These are phyloP conservation scores for Epichloe festucae DNA, from an alignment of 2,329 filamentous ascomycete species.

Conservation along the genomic window DNA sequence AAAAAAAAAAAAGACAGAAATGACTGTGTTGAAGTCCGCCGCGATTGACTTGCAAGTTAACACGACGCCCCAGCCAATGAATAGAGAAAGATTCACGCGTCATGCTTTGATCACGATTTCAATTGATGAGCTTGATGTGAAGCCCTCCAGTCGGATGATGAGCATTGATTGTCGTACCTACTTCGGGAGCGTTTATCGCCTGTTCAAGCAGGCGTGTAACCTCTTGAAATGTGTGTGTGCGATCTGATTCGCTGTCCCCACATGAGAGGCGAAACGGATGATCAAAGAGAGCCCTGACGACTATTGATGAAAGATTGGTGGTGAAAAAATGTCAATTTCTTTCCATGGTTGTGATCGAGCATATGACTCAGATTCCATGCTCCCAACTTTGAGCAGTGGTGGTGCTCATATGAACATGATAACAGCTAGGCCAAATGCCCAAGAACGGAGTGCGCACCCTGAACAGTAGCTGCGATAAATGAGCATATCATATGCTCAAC, in stretches of 20 bases:
- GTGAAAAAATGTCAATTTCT: neutral
- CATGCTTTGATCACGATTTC: neutral
- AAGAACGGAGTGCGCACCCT: too few species aligned
- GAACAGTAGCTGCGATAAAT: too few species aligned
- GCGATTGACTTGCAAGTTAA: neutral
- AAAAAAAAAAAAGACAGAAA: slow-evolving; percentile 3
- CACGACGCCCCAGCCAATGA: neutral
- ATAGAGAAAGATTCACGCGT: neutral
- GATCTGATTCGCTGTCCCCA: slow-evolving; percentile 4
- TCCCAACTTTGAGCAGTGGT: too few species aligned
- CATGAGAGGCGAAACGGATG: slow-evolving; percentile 10
- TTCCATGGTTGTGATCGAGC: too few species aligned
- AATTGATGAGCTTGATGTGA: neutral
- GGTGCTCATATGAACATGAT: too few species aligned
- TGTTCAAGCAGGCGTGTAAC: slow-evolving; percentile 21
- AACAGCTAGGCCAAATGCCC: too few species aligned
- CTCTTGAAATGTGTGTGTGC: slow-evolving; percentile 14
- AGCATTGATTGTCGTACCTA: slow-evolving; percentile 23
- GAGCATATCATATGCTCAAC: too few species aligned
- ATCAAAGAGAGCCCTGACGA: slow-evolving; percentile 42
- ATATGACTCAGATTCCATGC: too few species aligned
- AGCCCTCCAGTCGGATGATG: slow-evolving; percentile 31
- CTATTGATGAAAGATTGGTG: slow-evolving; percentile 1
- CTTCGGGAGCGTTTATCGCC: slow-evolving; percentile 17
- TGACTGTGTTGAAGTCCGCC: neutral